Evolutionary conservation across 768 basidiomycete species (phyloP).

Genomic region (Amanita exitialis): DNA sequence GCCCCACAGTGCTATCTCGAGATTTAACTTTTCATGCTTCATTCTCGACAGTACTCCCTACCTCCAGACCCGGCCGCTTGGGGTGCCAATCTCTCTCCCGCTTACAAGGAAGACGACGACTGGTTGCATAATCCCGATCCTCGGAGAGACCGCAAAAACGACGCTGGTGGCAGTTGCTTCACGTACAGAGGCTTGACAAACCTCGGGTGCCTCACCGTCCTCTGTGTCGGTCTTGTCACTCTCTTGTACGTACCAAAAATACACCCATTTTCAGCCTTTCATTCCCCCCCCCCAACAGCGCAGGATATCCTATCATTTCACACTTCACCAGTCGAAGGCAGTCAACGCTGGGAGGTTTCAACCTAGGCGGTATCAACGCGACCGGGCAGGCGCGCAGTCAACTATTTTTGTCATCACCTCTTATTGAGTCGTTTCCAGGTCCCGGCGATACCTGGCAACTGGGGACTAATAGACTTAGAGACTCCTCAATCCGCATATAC

Average conservation of each 20-base stretch:
- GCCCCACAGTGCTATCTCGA: neutral
- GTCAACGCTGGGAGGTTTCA: conserved; percentile 53
- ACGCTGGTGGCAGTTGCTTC: conserved; percentile 51
- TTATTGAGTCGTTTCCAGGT: conserved; percentile 24
- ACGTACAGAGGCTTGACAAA: conserved; percentile 65
- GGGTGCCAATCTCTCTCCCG: conserved; percentile 57
- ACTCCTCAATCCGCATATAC: conserved; percentile 58
- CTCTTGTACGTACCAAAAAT: conserved; percentile 42
- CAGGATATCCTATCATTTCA: conserved; percentile 53
- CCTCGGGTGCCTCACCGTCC: conserved; percentile 53
- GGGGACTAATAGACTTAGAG: conserved; percentile 64
- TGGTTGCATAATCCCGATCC: conserved; percentile 69
- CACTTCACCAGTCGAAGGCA: conserved; percentile 37
- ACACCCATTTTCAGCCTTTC: neutral
- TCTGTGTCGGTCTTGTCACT: conserved; percentile 40
- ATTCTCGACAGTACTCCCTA: conserved; percentile 48
- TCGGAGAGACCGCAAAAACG: conserved; percentile 45
- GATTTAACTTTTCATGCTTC: neutral
- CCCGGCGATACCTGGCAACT: conserved; percentile 50
- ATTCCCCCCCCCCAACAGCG: conserved; percentile 23
- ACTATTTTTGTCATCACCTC: neutral
- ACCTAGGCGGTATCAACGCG: conserved; percentile 68
- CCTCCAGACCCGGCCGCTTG: conserved; percentile 64
- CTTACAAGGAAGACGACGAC: conserved; percentile 53
- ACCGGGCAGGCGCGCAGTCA: conserved; percentile 48